phyloP scores from a whole-genome alignment of 352 stramenopile genomes.

The Pythium diclinum region DNA sequence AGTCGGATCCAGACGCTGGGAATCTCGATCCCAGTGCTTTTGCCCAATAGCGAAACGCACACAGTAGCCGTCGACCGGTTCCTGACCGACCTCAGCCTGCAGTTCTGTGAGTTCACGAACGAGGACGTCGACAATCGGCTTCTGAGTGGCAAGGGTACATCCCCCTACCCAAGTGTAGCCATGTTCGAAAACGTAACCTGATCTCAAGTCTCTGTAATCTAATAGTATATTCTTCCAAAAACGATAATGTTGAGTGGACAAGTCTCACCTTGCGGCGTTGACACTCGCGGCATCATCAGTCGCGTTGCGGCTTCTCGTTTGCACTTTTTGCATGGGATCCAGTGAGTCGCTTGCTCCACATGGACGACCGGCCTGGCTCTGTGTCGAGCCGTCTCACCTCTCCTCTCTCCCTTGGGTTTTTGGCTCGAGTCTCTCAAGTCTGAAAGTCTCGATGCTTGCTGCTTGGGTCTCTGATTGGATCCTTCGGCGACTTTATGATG shows the following conservation, averaged over 20 bases:
- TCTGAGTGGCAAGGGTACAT: not conserved
- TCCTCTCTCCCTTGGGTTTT: not conserved
- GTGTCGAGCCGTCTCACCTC: constrained; percentile 5
- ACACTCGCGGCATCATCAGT: not conserved
- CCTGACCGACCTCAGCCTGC: not conserved
- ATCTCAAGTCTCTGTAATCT: not conserved
- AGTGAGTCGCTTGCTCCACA: not conserved
- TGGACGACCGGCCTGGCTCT: not conserved
- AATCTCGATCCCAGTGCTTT: too few relatives aligned
- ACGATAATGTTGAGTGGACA: constrained; percentile 9
- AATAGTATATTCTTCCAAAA: not conserved
- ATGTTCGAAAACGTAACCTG: not conserved
- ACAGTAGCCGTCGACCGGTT: not conserved
- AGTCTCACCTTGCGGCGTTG: not conserved
- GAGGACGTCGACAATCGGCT: too few relatives aligned
- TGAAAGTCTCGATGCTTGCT: not conserved
- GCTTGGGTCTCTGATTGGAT: not conserved
- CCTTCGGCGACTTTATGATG: not conserved
- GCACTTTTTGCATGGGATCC: not conserved
- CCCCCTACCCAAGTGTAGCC: not conserved
- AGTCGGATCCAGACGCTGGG: too few relatives aligned
- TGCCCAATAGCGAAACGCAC: too few relatives aligned
- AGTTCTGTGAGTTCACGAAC: not conserved
- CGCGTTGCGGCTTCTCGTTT: not conserved
- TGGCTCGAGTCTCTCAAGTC: not conserved